Evolutionary conservation across 2,329 filamentous ascomycete genomes (phyloP).

Genomic region (Lojkania enalia): DNA sequence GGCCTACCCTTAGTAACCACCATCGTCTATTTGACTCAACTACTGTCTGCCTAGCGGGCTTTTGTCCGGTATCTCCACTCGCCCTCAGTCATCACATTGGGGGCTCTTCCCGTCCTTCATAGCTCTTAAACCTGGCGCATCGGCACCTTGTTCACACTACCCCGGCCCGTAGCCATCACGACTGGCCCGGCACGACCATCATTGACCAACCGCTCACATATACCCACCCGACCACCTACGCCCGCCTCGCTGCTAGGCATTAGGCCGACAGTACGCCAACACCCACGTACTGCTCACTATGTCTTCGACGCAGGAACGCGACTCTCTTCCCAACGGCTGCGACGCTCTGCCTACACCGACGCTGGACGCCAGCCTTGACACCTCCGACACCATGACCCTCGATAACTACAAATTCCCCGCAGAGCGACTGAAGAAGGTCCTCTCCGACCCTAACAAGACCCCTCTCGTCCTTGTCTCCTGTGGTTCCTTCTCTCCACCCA

Average conservation of each 20-base stretch:
- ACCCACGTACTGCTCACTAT: constrained; percentile 20
- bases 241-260: constrained; percentile 12
- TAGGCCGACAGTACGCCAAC: constrained; percentile 9
- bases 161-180: too few relatives aligned
- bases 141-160: too few relatives aligned
- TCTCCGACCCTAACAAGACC: constrained; percentile 60
- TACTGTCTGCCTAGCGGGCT: constrained; percentile 23
- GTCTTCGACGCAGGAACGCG: constrained; percentile 24
- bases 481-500: constrained; percentile 72
- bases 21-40: constrained; percentile 11
- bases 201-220: too few relatives aligned
- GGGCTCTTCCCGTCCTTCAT: neutral
- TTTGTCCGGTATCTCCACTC: constrained; percentile 15
- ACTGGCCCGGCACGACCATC: too few relatives aligned
- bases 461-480: constrained; percentile 71
- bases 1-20: constrained; percentile 7
- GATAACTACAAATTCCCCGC: constrained; percentile 64
- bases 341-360: constrained; percentile 15
- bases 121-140: too few relatives aligned
- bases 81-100: neutral
- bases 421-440: constrained; percentile 60
- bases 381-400: constrained; percentile 39
- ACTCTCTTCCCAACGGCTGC: constrained; percentile 20
- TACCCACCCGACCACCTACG: neutral
- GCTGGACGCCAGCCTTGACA: constrained; percentile 28